Evolutionary conservation across 2,329 filamentous ascomycete genomes (phyloP).

Genomic region (Sarocladiaceae sp.): DNA sequence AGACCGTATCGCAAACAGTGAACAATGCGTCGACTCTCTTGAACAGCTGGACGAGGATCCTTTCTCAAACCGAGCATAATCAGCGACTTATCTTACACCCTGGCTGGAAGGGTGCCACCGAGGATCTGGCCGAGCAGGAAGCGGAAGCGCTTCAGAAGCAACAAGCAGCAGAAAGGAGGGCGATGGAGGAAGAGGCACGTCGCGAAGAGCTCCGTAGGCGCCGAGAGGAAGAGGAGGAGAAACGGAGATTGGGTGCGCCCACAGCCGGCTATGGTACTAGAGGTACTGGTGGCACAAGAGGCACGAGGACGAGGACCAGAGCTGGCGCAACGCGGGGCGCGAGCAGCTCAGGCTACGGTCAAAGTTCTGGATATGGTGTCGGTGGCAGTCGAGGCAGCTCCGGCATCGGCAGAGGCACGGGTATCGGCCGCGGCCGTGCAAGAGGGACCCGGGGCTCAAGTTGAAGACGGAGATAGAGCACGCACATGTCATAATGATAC

Average conservation of each 20-base stretch:
- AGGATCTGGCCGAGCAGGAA: conserved; percentile 82
- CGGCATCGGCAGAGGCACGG: conserved; percentile 28
- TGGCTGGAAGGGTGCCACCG: conserved; percentile 79
- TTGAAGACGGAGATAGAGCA: neutral
- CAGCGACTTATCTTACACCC: conserved; percentile 86
- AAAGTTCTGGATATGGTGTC: conserved; percentile 13
- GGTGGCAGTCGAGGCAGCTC: conserved; percentile 25
- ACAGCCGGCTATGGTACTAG: conserved; percentile 23
- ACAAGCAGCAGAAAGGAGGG: conserved; percentile 70
- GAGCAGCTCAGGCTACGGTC: conserved; percentile 15
- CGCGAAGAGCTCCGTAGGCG: conserved; percentile 62
- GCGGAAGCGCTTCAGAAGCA: conserved; percentile 67
- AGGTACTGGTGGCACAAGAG: conserved; percentile 20
- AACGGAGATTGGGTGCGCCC: conserved; percentile 20
- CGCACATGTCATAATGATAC: conserved; percentile 10
- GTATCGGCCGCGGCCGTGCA: conserved; percentile 25
- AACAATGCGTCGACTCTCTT: conserved; percentile 81
- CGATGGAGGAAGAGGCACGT: conserved; percentile 71
- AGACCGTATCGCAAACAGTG: conserved; percentile 80
- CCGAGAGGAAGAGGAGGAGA: conserved; percentile 54
- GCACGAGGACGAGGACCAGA: conserved; percentile 23
- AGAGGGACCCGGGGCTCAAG: conserved; percentile 21
- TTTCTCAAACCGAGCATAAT: conserved; percentile 96
- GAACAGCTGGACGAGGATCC: conserved; percentile 91
- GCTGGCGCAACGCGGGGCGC: conserved; percentile 20